phyloP scores from a whole-genome alignment of 768 basidiomycete species.

The Daedaleopsis nitida region DNA sequence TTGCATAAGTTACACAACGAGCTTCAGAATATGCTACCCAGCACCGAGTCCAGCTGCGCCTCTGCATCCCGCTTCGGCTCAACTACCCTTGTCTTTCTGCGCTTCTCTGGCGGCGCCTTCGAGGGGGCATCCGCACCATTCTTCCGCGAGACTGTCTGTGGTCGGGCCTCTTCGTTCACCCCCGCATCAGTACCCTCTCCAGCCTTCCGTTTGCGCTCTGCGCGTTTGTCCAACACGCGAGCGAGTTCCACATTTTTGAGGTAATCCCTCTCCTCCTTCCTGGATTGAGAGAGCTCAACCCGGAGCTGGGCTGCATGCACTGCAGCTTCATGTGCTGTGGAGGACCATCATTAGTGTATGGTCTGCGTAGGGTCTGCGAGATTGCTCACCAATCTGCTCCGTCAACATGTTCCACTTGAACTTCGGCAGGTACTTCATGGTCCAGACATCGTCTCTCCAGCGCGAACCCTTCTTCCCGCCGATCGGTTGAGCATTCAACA shows the following conservation, averaged over 20 bases:
- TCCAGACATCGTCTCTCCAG: constrained; percentile 98
- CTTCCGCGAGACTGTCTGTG: constrained; percentile 7
- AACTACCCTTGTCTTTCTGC: constrained; percentile 18
- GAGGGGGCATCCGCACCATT: not conserved
- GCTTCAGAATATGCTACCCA: constrained; percentile 54
- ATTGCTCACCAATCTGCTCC: constrained; percentile 88
- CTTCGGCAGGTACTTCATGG: constrained; percentile 96
- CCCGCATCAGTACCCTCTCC: constrained; percentile 7
- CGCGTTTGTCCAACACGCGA: constrained; percentile 81
- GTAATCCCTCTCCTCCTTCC: constrained; percentile 88
- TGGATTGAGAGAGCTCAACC: constrained; percentile 86
- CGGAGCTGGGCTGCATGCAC: constrained; percentile 88
- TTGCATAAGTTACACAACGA: not conserved
- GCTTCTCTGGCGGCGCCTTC: constrained; percentile 20
- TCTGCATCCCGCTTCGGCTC: constrained; percentile 13
- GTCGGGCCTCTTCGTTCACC: constrained; percentile 43
- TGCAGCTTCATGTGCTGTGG: constrained; percentile 88
- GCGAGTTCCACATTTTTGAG: constrained; percentile 93
- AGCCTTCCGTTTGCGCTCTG: constrained; percentile 47
- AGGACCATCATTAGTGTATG: not conserved
- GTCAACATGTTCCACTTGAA: constrained; percentile 99
- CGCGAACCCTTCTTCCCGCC: constrained; percentile 89
- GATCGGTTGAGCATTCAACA: constrained; percentile 95
- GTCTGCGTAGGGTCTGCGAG: not conserved
- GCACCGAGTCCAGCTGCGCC: constrained; percentile 43